Base-by-base conservation (phyloP, 1,284 basidiomycete genomes). In the Athelia sp. region DNA sequence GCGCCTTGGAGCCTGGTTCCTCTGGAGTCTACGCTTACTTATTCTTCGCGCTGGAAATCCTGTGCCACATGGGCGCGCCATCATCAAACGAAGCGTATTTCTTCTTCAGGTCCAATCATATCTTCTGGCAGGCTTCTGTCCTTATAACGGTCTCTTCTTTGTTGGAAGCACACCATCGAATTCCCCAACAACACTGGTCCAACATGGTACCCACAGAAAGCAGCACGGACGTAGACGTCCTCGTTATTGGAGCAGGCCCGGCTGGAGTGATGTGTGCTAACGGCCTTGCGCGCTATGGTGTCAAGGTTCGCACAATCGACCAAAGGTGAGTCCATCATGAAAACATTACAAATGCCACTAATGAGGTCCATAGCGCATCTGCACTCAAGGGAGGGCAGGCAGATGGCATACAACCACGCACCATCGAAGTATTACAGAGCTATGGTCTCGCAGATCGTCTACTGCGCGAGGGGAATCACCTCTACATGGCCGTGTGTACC, bases 371-470 rank as follows among this genome's bases (percentile, higher is more conserved):
- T 51, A 88, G 84, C 53, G 74, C 82, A 4, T 52, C 56, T 13
- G 81, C 75, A 56, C 75, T 87, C 13, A 61, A 72, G 32, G 79
- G 80, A 4, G 89, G 89, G 13, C 87, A 90, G 59, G 88, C 87
- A 0, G 88, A 91, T 59, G 88, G 87, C 3, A 83, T 90, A 45
- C 84, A 88, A 59, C 85, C 85, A 0, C 75, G 87, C 35, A 87
- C 86, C 1, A 79, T 90, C 45, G 89, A 92, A 63, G 82, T 90
- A 4, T 66, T 92, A 22, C 82, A 88, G 81, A 87, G 84, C 55
- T 88, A 89, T 67, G 87, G 87, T 3, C 72, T 89, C 8, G 82
- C 76, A 1, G 80, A 87, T 19, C 73, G 78, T 1, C 62, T 90
- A 11, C 55, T 88, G 38, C 72, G 69, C 26, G 78, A 88, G 58